These are phyloP conservation scores for Tulasnella calospora DNA, from an alignment of 768 basidiomycete genomes.

Conservation along the genomic window DNA sequence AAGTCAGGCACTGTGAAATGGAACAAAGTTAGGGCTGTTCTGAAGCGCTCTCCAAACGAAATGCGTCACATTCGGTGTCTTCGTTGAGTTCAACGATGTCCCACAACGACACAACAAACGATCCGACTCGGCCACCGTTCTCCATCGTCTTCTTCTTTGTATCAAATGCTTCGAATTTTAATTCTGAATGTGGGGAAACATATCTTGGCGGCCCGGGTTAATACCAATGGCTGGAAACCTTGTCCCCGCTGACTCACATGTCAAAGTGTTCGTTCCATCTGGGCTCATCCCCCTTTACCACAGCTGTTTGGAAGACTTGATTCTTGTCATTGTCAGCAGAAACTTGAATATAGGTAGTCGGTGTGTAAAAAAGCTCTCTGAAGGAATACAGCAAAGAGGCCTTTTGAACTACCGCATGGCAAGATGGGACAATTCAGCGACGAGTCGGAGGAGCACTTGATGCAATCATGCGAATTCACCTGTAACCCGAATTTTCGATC, in stretches of 20 bases:
- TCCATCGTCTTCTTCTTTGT: background rate
- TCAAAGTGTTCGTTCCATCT: constrained; percentile 19
- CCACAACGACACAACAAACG: background rate
- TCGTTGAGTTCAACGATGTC: background rate
- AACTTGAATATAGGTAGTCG: background rate
- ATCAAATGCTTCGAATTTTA: constrained; percentile 7
- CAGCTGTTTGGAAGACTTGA: background rate
- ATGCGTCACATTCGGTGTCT: background rate
- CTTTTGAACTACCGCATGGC: background rate
- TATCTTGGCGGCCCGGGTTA: background rate
- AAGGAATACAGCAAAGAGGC: background rate
- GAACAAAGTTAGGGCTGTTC: background rate
- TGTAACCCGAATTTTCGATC: background rate
- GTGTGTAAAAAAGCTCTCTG: background rate
- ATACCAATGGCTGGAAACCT: background rate
- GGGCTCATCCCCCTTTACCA: constrained; percentile 14
- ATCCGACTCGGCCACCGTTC: constrained; percentile 7
- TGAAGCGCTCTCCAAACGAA: background rate
- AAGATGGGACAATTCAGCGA: background rate
- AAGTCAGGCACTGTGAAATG: background rate
- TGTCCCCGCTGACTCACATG: constrained; percentile 2
- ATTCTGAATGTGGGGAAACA: background rate
- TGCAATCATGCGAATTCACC: background rate
- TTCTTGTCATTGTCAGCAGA: background rate
- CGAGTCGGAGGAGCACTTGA: background rate